Percentiles rank a stretch among this genome's conserved stretches.
These are phyloP conservation scores for Penicillium sp. DNA, from an alignment of 2,329 filamentous ascomycete species.

Conservation along the genomic window DNA sequence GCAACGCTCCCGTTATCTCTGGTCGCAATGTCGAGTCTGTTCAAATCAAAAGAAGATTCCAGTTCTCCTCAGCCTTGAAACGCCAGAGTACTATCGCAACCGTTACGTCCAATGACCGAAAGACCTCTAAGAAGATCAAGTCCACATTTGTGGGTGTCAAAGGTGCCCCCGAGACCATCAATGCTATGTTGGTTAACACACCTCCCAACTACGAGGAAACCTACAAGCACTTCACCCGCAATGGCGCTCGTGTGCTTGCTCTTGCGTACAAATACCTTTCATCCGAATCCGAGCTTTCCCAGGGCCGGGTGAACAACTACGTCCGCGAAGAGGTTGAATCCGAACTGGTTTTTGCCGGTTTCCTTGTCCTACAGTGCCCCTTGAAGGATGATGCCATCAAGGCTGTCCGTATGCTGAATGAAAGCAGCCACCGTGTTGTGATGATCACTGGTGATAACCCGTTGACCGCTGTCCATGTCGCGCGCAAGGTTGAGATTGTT, in stretches of 20 bases:
- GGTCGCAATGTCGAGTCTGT: conserved; percentile 57
- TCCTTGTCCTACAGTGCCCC: conserved; percentile 88
- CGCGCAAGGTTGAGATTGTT: conserved; percentile 90
- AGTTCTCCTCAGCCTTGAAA: conserved; percentile 94
- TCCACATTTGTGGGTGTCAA: conserved; percentile 93
- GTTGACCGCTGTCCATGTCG: conserved; percentile 89
- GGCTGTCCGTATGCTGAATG: conserved; percentile 91
- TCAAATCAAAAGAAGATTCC: conserved; percentile 92
- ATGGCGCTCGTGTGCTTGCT: conserved; percentile 85
- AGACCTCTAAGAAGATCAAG: conserved; percentile 65
- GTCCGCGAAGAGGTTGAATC: conserved; percentile 87
- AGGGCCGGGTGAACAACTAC: conserved; percentile 80
- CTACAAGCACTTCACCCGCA: conserved; percentile 94
- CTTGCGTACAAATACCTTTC: conserved; percentile 90
- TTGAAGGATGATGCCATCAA: conserved; percentile 93
- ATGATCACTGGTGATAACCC: conserved; percentile 99
- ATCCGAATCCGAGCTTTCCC: conserved; percentile 68
- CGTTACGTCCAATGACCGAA: conserved; percentile 61
- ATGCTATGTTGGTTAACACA: conserved; percentile 75
- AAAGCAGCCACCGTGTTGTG: conserved; percentile 94
- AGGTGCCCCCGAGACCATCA: conserved; percentile 92
- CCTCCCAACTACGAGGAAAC: conserved; percentile 92
- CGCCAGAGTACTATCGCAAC: conserved; percentile 90
- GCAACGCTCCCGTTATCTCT: conserved; percentile 33
- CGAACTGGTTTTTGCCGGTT: conserved; percentile 80